Percentiles rank a stretch among this genome's conserved stretches.
Conservation (phyloP, 2,329 filamentous ascomycete genomes). For the Alternaria rosae region DNA sequence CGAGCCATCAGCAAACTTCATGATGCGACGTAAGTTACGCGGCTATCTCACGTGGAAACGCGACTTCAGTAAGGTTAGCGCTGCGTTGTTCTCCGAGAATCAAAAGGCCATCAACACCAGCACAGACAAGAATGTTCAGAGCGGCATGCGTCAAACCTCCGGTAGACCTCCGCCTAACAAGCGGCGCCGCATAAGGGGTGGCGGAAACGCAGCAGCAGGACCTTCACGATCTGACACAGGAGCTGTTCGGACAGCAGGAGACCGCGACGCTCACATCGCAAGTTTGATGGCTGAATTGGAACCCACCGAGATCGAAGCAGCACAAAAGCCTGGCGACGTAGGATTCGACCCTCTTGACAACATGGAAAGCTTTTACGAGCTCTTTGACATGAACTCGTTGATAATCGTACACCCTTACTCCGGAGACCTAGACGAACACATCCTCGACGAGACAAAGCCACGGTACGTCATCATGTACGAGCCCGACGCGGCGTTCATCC, state of each 20-base stretch:
- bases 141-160: conserved; percentile 54
- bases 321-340: conserved; percentile 75
- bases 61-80: conserved; percentile 85
- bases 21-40: conserved; percentile 88
- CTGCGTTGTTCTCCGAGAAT: conserved; percentile 78
- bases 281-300: conserved; percentile 83
- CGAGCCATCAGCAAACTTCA: conserved; percentile 75
- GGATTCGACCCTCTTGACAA: conserved; percentile 81
- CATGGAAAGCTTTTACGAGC: conserved; percentile 90
- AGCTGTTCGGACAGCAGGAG: conserved; percentile 77
- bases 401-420: conserved; percentile 93
- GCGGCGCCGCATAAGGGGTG: conserved; percentile 82
- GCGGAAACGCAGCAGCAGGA: conserved; percentile 66
- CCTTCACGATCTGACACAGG: conserved; percentile 74
- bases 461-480: conserved; percentile 99
- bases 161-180: conserved; percentile 82
- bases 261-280: conserved; percentile 82
- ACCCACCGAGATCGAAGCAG: conserved; percentile 77
- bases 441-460: conserved; percentile 93
- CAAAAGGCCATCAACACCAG: conserved; percentile 76
- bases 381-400: conserved; percentile 90
- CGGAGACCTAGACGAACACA: conserved; percentile 92
- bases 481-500: conserved; percentile 91
- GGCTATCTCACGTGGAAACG: conserved; percentile 91
- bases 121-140: conserved; percentile 62